These are phyloP conservation scores for Anethum foeniculum DNA, from an alignment of 140 eudicot species.

Conservation along the genomic window DNA sequence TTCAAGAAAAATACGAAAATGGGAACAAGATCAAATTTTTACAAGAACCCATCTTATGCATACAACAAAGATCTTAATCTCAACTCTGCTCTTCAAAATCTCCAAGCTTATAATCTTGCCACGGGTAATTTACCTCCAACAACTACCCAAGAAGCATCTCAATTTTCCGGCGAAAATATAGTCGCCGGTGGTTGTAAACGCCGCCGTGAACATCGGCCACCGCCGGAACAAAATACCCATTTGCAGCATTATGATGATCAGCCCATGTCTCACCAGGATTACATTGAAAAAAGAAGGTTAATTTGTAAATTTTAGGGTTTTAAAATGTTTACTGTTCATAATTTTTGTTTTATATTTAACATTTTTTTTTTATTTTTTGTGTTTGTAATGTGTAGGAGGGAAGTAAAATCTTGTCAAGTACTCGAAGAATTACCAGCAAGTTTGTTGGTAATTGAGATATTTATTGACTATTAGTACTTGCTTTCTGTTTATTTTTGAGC, in stretches of 20 bases:
- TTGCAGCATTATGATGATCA: conserved; percentile 30
- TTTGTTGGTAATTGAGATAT: conserved; percentile 40
- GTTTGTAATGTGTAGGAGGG: conserved; percentile 41
- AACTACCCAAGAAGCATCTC: conserved; percentile 31
- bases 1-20: not conserved
- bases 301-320: not conserved
- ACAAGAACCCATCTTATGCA: conserved; percentile 6
- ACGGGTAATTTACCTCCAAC: conserved; percentile 9
- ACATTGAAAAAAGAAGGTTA: conserved; percentile 55
- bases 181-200: conserved; percentile 29
- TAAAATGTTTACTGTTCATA: not conserved
- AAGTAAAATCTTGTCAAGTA: conserved; percentile 37
- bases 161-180: conserved; percentile 14
- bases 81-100: conserved; percentile 8
- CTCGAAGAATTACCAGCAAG: conserved; percentile 41
- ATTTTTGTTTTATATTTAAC: not conserved
- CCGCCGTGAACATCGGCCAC: conserved; percentile 31
- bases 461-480: not conserved
- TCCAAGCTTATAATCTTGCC: conserved; percentile 55
- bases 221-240: conserved; percentile 12
- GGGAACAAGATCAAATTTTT: conserved; percentile 5
- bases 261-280: conserved; percentile 81
- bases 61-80: conserved; percentile 9
- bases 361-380: not conserved
- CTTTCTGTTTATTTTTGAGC: not conserved